Evolutionary conservation across 345 rosid species (phyloP).

Genomic region (Passiflora organensis): DNA sequence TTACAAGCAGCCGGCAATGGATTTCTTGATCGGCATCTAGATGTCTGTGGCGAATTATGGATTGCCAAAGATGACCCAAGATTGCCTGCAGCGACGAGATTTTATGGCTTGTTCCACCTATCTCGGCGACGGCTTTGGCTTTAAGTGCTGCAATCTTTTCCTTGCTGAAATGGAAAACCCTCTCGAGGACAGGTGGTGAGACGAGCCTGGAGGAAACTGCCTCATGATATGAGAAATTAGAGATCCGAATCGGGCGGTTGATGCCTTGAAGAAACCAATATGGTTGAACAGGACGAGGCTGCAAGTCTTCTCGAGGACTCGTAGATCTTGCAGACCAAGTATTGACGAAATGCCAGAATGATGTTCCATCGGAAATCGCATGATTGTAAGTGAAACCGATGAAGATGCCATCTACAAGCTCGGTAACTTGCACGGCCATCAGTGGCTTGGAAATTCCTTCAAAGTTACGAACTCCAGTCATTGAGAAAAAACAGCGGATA

Average conservation of each 20-base stretch:
- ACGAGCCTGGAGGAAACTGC: too few species aligned
- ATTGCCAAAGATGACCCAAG: constrained; percentile 33
- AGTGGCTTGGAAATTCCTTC: constrained; percentile 25
- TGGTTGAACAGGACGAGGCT: too few species aligned
- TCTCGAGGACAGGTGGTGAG: too few species aligned
- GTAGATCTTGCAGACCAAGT: constrained; percentile 11
- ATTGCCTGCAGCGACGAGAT: constrained; percentile 45
- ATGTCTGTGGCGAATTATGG: constrained; percentile 7
- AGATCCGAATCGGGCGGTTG: too few species aligned
- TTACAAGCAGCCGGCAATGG: background rate
- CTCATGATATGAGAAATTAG: too few species aligned
- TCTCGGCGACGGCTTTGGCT: constrained; percentile 32
- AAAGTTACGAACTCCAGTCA: constrained; percentile 26
- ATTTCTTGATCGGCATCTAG: constrained; percentile 13
- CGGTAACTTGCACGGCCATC: constrained; percentile 16
- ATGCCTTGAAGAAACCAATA: too few species aligned
- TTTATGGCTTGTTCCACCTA: constrained; percentile 19
- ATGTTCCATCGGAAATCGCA: constrained; percentile 9
- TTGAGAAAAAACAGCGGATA: constrained; percentile 36
- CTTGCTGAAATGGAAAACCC: constrained; percentile 6
- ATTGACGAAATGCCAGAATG: constrained; percentile 24
- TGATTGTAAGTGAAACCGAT: constrained; percentile 16
- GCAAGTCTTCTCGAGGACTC: too few species aligned
- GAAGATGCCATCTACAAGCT: constrained; percentile 22
- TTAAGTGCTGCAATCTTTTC: constrained; percentile 33